Evolutionary conservation across 805 yeast species (phyloP), one percentile per base, ranked within the genome.

Genomic region (Wickerhamiella alocasiicola): DNA sequence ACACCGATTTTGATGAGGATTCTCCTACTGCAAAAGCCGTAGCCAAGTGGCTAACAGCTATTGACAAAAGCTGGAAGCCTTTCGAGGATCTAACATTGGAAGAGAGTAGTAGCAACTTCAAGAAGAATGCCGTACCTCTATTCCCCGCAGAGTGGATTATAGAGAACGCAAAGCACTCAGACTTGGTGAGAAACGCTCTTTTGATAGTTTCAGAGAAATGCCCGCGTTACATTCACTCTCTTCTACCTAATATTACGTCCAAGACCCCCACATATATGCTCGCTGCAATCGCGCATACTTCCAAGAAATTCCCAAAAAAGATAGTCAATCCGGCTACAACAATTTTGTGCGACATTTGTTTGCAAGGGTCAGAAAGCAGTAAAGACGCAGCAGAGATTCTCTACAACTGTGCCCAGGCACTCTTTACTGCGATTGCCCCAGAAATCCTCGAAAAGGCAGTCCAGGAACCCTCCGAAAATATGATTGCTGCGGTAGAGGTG

Each of bases 291-390:
- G 17, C 33, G 7, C 9, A 11, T 6, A 16, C 13, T 12, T 13
- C 35, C 21, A 23, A 16, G 11, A 37, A 30, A 30, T 21, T 23
- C 15, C 41, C 41, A 6, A 23, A 15, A 18, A 37, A 29, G 17
- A 3, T 37, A 17, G 41, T 37, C 17, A 37, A 37, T 15, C 41
- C 41, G 3, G 17, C 34, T 12, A 29, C 41, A 7, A 21, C 41
- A 2, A 30, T 30, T 7, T 20, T 37, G 13, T 11, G 28, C 12
- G 41, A 37, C 24, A 37, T 30, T 12, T 29, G 34, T 28, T 24
- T 26, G 21, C 24, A 37, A 5, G 9, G 13, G 5, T n/a, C 6
- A 4, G n/a, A 16, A 6, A 5, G 23, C 13, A 17, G 35, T 30
- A 12, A 12, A 11, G 41, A 29, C 16, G 41, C 41, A 9, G 35